phyloP scores from a whole-genome alignment of 768 basidiomycete genomes.

The Terana coerulea region DNA sequence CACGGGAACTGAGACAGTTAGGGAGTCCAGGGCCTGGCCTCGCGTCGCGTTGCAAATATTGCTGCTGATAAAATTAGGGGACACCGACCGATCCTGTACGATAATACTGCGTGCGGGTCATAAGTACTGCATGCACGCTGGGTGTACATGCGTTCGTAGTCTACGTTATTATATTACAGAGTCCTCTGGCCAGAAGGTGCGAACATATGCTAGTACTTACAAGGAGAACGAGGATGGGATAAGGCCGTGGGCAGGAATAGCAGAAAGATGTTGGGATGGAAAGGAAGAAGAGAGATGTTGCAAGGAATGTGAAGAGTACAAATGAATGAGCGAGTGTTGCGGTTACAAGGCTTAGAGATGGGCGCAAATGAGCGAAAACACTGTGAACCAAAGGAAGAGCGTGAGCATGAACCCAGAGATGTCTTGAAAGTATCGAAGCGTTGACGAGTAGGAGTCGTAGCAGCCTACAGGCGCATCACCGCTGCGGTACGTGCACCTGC shows the following conservation, averaged over 20 bases:
- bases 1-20: no score
- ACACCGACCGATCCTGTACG: no score
- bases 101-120: background rate
- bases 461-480: background rate
- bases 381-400: background rate
- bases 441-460: no score
- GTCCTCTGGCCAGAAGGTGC: background rate
- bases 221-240: background rate
- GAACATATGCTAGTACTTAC: background rate
- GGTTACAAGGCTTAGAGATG: background rate
- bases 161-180: background rate
- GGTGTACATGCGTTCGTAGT: no score
- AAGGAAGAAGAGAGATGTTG: background rate
- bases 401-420: background rate
- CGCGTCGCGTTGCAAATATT: no score
- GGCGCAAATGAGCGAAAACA: background rate
- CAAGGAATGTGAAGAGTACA: background rate
- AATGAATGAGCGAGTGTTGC: background rate
- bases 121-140: background rate
- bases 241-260: background rate
- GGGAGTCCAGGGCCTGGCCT: no score
- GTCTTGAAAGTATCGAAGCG: no score
- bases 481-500: slow-evolving; percentile 12
- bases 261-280: background rate
- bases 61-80: no score